Conservation (phyloP, 1,284 basidiomycete species). For the Caloboletus inedulis region DNA sequence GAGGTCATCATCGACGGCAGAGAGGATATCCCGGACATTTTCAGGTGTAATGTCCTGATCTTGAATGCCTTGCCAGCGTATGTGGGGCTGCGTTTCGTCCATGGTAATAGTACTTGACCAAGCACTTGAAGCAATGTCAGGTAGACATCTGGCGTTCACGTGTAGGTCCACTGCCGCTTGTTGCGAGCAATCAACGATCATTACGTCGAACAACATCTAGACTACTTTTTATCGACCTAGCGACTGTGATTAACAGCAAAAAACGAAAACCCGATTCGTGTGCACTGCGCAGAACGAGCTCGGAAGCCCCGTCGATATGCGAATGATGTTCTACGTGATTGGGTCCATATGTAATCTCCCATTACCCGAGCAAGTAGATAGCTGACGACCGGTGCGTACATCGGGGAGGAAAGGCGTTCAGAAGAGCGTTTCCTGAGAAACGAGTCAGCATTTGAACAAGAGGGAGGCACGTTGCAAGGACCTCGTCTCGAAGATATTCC, state of each 20-base stretch:
- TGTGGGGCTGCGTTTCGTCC: slow-evolving; percentile 35
- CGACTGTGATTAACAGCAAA: slow-evolving; percentile 4
- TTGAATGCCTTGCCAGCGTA: slow-evolving; percentile 53
- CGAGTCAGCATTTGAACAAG: slow-evolving; percentile 7
- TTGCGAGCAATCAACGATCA: neutral
- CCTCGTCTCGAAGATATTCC: slow-evolving; percentile 95
- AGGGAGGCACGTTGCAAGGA: slow-evolving; percentile 32
- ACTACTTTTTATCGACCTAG: slow-evolving; percentile 30
- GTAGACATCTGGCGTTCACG: slow-evolving; percentile 2
- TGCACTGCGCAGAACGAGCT: neutral
- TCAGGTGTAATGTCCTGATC: slow-evolving; percentile 55
- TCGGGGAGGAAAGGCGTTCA: slow-evolving; percentile 29
- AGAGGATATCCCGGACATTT: slow-evolving; percentile 48
- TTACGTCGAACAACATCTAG: slow-evolving; percentile 14
- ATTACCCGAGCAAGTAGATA: slow-evolving; percentile 20
- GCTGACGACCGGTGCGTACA: slow-evolving; percentile 6
- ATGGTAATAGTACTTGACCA: slow-evolving; percentile 11
- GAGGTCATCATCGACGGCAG: slow-evolving; percentile 55
- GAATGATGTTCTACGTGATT: neutral
- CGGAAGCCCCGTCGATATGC: neutral
- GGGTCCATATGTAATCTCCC: slow-evolving; percentile 16
- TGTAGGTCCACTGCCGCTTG: neutral
- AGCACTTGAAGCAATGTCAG: too few species aligned
- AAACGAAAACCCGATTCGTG: neutral
- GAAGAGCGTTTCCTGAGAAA: slow-evolving; percentile 66